A percentile compares a stretch with the other conserved stretches of the same genome.
Evolutionary conservation across 129 eudicot species (phyloP).

Genomic region (Flaveria robusta): DNA sequence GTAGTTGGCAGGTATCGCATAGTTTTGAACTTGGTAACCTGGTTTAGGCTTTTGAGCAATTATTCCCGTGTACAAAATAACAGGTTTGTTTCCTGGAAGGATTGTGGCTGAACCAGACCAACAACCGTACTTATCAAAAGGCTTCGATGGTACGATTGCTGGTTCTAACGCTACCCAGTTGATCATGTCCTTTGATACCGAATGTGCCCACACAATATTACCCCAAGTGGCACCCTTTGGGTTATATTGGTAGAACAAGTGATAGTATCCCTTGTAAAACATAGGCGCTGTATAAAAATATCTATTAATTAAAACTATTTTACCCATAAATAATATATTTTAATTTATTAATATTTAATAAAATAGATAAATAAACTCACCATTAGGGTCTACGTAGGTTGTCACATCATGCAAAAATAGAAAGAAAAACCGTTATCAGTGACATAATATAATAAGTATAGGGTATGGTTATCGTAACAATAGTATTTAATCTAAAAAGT

Average conservation of each 20-base stretch:
- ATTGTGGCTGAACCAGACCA: conserved; percentile 70
- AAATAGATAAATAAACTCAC: not conserved
- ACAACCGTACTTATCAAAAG: conserved; percentile 46
- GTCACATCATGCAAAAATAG: not conserved
- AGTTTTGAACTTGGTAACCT: conserved; percentile 46
- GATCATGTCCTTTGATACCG: conserved; percentile 54
- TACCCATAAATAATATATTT: not conserved
- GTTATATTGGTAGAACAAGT: conserved; percentile 8
- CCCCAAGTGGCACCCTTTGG: conserved; percentile 29
- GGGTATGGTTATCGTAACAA: not conserved
- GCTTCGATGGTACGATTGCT: conserved; percentile 46
- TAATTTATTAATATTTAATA: not conserved
- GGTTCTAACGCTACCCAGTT: conserved; percentile 47
- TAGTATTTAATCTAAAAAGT: no score
- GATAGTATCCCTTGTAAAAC: conserved; percentile 12
- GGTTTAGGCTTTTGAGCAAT: conserved; percentile 23
- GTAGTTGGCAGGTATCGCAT: conserved; percentile 46
- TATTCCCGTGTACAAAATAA: conserved; percentile 51
- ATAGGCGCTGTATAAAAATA: not conserved
- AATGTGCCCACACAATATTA: conserved; percentile 59
- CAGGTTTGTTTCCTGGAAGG: conserved; percentile 45
- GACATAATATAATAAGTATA: not conserved
- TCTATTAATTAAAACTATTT: not conserved
- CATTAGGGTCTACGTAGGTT: conserved; percentile 8
- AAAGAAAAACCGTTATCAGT: not conserved